Percentiles rank a stretch among this genome's conserved stretches.
Evolutionary conservation across 2,329 filamentous ascomycete species (phyloP).

Genomic region (Exophiala phaeomuriformis): DNA sequence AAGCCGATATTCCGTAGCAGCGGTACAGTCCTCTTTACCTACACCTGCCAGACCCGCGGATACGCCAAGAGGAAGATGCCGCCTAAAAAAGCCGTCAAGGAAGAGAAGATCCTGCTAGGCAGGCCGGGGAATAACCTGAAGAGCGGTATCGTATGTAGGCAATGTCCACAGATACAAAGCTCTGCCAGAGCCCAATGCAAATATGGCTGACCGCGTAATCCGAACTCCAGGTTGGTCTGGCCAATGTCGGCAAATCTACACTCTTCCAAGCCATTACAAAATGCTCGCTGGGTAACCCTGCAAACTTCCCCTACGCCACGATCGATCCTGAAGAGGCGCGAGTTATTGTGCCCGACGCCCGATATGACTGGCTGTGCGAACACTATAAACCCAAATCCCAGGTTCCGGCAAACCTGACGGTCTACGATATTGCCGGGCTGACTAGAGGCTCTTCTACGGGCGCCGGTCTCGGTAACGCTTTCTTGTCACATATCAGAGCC

Average conservation of each 20-base stretch:
- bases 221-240: constrained; percentile 72
- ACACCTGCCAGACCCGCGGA: constrained; percentile 32
- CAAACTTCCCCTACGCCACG: constrained; percentile 98
- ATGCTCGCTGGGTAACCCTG: constrained; percentile 92
- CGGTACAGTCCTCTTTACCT: constrained; percentile 3
- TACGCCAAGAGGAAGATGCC: constrained; percentile 73
- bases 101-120: constrained; percentile 95
- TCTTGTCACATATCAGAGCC: constrained; percentile 96
- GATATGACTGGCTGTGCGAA: constrained; percentile 89
- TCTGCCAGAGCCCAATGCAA: not conserved
- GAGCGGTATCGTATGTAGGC: constrained; percentile 89
- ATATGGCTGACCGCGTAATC: no score
- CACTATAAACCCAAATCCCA: constrained; percentile 97
- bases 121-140: constrained; percentile 96
- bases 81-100: constrained; percentile 84
- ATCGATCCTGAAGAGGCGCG: constrained; percentile 98
- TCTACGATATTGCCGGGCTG: constrained; percentile 97
- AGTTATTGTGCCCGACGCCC: constrained; percentile 91
- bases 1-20: constrained; percentile 18
- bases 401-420: constrained; percentile 94
- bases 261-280: constrained; percentile 99
- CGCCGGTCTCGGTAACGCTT: constrained; percentile 93
- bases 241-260: constrained; percentile 98
- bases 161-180: constrained; percentile 3
- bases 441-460: constrained; percentile 94